Percentiles rank a stretch among this genome's conserved stretches.
Evolutionary conservation across 1,139 yeast species (phyloP).

Genomic region (Protomyces pachydermus): DNA sequence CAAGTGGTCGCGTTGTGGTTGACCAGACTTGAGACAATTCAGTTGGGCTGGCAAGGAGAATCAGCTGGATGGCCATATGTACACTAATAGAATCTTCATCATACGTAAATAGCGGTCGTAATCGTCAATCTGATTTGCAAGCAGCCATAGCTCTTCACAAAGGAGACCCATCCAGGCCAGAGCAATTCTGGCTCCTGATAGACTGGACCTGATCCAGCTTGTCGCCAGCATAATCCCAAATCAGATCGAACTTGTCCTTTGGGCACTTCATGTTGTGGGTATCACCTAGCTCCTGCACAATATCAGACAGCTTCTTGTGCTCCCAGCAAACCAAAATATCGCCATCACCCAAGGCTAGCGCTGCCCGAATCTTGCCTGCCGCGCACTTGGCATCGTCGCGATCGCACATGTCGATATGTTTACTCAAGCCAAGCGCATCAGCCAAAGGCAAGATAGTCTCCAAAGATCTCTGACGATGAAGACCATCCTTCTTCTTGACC

Average conservation of each 20-base stretch:
- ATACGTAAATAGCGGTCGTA: no score
- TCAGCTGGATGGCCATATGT: no score
- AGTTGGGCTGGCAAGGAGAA: no score
- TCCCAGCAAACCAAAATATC: conserved; percentile 20
- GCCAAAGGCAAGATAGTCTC: conserved; percentile 10
- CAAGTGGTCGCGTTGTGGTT: no score
- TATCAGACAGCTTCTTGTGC: conserved; percentile 7
- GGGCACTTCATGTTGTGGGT: neutral
- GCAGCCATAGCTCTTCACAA: no score
- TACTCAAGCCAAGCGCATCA: neutral
- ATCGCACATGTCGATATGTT: conserved; percentile 1
- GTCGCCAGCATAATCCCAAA: conserved; percentile 1
- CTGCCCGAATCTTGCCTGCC: neutral
- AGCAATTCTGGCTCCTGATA: neutral
- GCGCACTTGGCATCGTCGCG: neutral
- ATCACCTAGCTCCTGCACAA: conserved; percentile 4
- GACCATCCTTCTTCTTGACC: neutral
- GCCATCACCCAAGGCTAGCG: neutral
- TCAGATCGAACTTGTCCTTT: neutral
- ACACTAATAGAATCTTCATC: no score
- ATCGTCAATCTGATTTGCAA: no score
- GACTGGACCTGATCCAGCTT: neutral
- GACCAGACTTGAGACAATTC: no score
- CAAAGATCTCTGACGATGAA: neutral
- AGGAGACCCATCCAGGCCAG: neutral